Percentiles rank a stretch among this genome's conserved stretches.
Evolutionary conservation across 2,329 filamentous ascomycete genomes (phyloP).

Genomic region (Penicillium brevicompactum): DNA sequence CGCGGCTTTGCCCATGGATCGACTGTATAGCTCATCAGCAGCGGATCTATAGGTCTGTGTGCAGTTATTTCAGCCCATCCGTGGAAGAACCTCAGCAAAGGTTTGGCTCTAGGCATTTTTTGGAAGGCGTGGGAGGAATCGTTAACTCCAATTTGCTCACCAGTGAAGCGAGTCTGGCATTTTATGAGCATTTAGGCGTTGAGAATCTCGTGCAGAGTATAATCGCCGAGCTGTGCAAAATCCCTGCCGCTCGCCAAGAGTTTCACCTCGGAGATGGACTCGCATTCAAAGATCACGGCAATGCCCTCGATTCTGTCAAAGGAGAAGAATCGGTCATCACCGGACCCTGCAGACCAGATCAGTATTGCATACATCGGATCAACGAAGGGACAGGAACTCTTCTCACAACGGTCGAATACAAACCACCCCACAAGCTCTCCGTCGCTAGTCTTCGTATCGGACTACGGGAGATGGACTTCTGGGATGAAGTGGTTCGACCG

Average conservation of each 20-base stretch:
- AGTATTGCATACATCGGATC: slow-evolving; percentile 23
- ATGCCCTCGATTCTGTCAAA: slow-evolving; percentile 14
- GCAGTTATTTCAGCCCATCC: slow-evolving; percentile 16
- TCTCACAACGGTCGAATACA: slow-evolving; percentile 21
- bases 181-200: slow-evolving; percentile 24
- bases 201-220: slow-evolving; percentile 27
- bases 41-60: slow-evolving; percentile 24
- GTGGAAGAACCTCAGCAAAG: background rate
- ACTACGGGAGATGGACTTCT: slow-evolving; percentile 23
- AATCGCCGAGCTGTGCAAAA: slow-evolving; percentile 24
- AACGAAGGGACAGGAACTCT: slow-evolving; percentile 11
- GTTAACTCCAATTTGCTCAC: slow-evolving; percentile 7
- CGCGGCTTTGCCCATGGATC: slow-evolving; percentile 18
- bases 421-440: slow-evolving; percentile 23
- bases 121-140: background rate
- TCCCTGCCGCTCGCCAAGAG: slow-evolving; percentile 19
- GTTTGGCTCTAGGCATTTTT: background rate
- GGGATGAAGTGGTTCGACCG: slow-evolving; percentile 18
- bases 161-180: slow-evolving; percentile 21
- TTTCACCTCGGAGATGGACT: slow-evolving; percentile 24
- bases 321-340: slow-evolving; percentile 1
- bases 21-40: slow-evolving; percentile 21
- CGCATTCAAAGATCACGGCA: slow-evolving; percentile 23
- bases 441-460: slow-evolving; percentile 14
- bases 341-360: slow-evolving; percentile 13